phyloP scores from a whole-genome alignment of 352 stramenopile species.

The Phytophthora pisi region DNA sequence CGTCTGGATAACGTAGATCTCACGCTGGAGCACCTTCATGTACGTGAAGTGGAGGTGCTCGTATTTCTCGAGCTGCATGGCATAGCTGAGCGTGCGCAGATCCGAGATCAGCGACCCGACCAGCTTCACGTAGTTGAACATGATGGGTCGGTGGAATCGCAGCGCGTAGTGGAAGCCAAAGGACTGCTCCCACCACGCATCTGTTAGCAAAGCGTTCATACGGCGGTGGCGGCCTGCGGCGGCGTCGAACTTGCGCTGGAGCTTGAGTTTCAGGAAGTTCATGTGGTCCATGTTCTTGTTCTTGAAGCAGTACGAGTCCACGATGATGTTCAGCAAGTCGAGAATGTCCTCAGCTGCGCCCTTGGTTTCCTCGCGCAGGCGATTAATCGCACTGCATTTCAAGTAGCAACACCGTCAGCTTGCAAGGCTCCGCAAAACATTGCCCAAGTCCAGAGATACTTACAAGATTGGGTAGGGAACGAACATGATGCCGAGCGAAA shows the following conservation, averaged over 20 bases:
- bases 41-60: slow-evolving; percentile 69
- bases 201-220: slow-evolving; percentile 65
- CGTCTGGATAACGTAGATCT: slow-evolving; percentile 81
- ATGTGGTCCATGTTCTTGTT: slow-evolving; percentile 86
- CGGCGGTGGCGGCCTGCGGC: slow-evolving; percentile 49
- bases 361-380: slow-evolving; percentile 50
- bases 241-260: slow-evolving; percentile 74
- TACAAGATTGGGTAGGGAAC: slow-evolving; percentile 82
- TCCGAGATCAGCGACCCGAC: slow-evolving; percentile 71
- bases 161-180: slow-evolving; percentile 66
- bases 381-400: slow-evolving; percentile 51
- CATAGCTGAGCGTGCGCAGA: slow-evolving; percentile 69
- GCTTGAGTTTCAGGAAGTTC: slow-evolving; percentile 77
- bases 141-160: slow-evolving; percentile 70
- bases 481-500: slow-evolving; percentile 74
- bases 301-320: slow-evolving; percentile 89
- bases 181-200: slow-evolving; percentile 85
- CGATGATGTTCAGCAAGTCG: slow-evolving; percentile 78
- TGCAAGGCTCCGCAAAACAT: background rate
- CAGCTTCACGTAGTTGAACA: slow-evolving; percentile 73
- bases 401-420: slow-evolving; percentile 13
- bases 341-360: slow-evolving; percentile 60
- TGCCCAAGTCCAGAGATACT: slow-evolving; percentile 11
- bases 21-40: slow-evolving; percentile 78
- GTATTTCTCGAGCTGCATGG: slow-evolving; percentile 83